Evolutionary conservation across 1,284 basidiomycete species (phyloP).

Genomic region (Dichomitus squalens): DNA sequence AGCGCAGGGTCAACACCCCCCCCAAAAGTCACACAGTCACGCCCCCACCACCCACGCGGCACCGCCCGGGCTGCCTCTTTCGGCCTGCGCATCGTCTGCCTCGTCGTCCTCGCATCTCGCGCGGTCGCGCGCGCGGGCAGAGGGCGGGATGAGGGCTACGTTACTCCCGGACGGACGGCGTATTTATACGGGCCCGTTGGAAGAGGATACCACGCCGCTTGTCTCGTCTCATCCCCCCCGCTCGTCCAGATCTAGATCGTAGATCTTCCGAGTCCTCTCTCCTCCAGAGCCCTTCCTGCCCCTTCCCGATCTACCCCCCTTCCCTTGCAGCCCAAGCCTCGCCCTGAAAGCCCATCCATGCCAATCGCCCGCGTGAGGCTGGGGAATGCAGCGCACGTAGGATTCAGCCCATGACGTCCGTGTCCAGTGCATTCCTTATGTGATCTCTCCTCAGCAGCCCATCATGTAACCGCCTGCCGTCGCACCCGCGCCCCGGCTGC

Average conservation of each 20-base stretch:
- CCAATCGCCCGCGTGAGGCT: no score
- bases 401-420: no score
- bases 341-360: no score
- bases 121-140: not conserved
- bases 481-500: no score
- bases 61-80: slow-evolving; percentile 7
- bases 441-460: no score
- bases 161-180: not conserved
- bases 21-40: slow-evolving; percentile 17
- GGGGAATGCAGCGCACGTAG: no score
- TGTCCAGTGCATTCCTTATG: no score
- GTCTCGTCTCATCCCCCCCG: slow-evolving; percentile 13
- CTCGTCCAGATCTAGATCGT: slow-evolving; percentile 19
- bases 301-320: no score
- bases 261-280: slow-evolving; percentile 11
- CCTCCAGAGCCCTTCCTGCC: not conserved
- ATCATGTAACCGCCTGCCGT: no score
- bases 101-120: not conserved
- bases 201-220: slow-evolving; percentile 14
- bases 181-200: slow-evolving; percentile 12
- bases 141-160: not conserved
- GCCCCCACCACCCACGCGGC: slow-evolving; percentile 1
- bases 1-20: slow-evolving; percentile 8
- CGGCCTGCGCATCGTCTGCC: slow-evolving; percentile 2
- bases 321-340: no score